phyloP scores from a whole-genome alignment of 2,329 filamentous ascomycete genomes.

The Chrysosporium queenslandicum region DNA sequence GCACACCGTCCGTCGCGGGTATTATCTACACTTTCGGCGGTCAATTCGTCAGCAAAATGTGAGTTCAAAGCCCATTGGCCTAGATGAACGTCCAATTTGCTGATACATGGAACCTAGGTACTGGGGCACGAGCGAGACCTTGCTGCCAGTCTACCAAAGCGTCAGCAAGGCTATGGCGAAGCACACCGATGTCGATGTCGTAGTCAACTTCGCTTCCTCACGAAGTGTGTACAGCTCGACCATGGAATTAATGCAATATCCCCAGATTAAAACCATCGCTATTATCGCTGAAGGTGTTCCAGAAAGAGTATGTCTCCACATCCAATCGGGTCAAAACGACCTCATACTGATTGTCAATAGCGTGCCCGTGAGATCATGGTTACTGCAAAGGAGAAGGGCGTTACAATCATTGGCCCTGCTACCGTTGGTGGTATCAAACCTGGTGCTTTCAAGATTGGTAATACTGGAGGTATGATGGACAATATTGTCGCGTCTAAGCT shows the following conservation, averaged over 20 bases:
- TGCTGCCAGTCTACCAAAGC: constrained; percentile 95
- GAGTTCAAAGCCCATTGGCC: no score
- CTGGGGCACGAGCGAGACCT: constrained; percentile 99
- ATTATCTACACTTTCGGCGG: constrained; percentile 99
- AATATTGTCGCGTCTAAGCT: constrained; percentile 99
- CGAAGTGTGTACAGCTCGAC: constrained; percentile 98
- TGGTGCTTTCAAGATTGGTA: constrained; percentile 98
- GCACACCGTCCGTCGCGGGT: constrained; percentile 88
- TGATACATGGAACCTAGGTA: constrained; percentile 48
- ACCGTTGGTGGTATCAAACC: constrained; percentile 99
- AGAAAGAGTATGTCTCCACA: constrained; percentile 60
- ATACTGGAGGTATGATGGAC: constrained; percentile 99
- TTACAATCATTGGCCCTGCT: constrained; percentile 96
- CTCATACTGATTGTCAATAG: constrained; percentile 35
- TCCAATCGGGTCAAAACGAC: neutral
- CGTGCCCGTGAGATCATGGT: constrained; percentile 97
- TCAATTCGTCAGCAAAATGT: constrained; percentile 99
- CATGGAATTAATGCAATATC: constrained; percentile 94
- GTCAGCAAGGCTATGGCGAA: constrained; percentile 87
- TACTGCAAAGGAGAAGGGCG: constrained; percentile 93
- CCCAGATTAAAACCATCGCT: constrained; percentile 96
- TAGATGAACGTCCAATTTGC: neutral
- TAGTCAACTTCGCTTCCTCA: constrained; percentile 99
- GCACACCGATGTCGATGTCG: constrained; percentile 92
- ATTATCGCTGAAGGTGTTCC: constrained; percentile 99